These are phyloP conservation scores for Usnea hakonensis DNA, from an alignment of 495 filamentous ascomycete species.

Conservation along the genomic window DNA sequence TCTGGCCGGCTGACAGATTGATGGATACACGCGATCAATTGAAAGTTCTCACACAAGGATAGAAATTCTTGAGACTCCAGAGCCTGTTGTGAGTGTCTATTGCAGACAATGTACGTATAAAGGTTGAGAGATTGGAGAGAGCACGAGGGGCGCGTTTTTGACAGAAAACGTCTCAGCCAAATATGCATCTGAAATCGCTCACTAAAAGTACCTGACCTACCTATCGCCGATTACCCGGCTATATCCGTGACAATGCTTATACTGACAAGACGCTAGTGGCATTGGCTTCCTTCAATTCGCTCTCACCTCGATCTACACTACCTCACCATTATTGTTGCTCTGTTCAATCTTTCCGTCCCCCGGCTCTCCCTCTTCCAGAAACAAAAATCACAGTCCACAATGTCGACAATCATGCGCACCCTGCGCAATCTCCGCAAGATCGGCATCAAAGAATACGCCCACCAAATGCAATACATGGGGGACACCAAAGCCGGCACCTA, in stretches of 20 bases:
- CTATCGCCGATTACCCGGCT: not conserved
- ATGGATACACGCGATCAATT: not conserved
- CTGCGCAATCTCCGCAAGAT: conserved; percentile 78
- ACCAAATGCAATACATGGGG: conserved; percentile 75
- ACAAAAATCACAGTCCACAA: conserved; percentile 44
- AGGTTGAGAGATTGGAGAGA: too few species aligned
- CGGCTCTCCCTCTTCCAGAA: too few species aligned
- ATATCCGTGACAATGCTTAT: not conserved
- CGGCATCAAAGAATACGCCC: conserved; percentile 80
- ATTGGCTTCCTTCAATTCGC: not conserved
- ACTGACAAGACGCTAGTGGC: not conserved
- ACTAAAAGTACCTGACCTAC: not conserved
- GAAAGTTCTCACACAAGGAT: not conserved
- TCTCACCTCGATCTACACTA: not conserved
- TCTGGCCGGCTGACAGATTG: not conserved
- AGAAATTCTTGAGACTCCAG: not conserved
- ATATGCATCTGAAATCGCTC: not conserved
- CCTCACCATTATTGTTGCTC: not conserved
- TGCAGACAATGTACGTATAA: not conserved
- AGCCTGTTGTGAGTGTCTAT: not conserved
- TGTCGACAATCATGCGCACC: conserved; percentile 88
- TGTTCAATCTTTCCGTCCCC: too few species aligned
- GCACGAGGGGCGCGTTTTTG: not conserved
- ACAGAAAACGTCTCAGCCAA: not conserved
- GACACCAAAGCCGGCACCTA: conserved; percentile 93